Evolutionary conservation across 192 early-diverging fungal genomes (phyloP), one percentile per base, ranked within the genome.

Genomic region (Entrophospora sp.): DNA sequence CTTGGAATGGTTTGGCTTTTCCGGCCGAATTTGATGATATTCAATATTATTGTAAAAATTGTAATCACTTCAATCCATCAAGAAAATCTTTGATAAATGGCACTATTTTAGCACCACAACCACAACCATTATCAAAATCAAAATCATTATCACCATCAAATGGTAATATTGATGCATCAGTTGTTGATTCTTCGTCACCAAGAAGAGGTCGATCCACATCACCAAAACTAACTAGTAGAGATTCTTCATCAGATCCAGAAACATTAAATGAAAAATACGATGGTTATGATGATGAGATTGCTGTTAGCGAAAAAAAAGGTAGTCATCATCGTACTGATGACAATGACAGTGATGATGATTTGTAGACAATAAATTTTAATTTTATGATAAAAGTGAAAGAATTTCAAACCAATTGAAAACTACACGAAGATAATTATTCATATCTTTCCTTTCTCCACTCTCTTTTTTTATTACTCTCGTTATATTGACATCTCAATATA

Each of bases 1-100:
- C 85, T 0, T 95, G 97, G 71, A 98, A 98, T 73, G 96, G 96
- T 0, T 77, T 98, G 38, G 90, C 88, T 10, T 77, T 90, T 31
- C 87, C 91, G 8, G 81, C 92, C 27, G 91, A 94, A 51, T 78
- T 90, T 59, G 80, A 88, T 36, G 77, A 78, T 27, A 86, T 89
- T 64, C 85, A 83, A 69, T 83, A 83, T 55, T 46, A 71, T 12
- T 83, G 82, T 63, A 80, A 80, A 28, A 75, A 78, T 30, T 83
- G 82, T 70, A 76, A 78, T 51, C 76, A 78, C 45, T 81, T 83
- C 61, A 83, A 83, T 46, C 74, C 79, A 16, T 77, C 79, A 34
- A 70, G 77, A 25, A 70, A 72, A 49, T 73, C 56, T 20, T 25
- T 43, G 16, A 62, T 62, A 35, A 34, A 59, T 36, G 49, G 24